Evolutionary conservation across 2,329 filamentous ascomycete genomes (phyloP).

Genomic region (Pyrenochaeta sp.): DNA sequence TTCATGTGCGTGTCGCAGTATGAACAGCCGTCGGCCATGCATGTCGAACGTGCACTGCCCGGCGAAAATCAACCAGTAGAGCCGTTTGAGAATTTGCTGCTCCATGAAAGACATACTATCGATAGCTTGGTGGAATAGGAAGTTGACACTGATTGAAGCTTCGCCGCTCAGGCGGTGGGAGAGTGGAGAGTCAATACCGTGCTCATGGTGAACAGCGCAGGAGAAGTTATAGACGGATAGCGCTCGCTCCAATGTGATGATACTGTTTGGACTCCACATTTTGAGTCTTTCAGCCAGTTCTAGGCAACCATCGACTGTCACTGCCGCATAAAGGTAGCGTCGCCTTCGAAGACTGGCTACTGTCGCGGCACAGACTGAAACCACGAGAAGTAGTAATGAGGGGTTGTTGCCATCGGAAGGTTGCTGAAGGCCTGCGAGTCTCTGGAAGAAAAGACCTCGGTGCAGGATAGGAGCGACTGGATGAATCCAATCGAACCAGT

Average conservation of each 20-base stretch:
- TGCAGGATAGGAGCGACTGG: slow-evolving; percentile 28
- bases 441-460: slow-evolving; percentile 12
- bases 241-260: neutral
- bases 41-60: slow-evolving; percentile 28
- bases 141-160: slow-evolving; percentile 20
- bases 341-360: slow-evolving; percentile 24
- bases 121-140: slow-evolving; percentile 18
- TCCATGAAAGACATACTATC: slow-evolving; percentile 19
- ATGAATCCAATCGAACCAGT: slow-evolving; percentile 33
- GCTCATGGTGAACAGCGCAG: slow-evolving; percentile 20
- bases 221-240: slow-evolving; percentile 27
- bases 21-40: slow-evolving; percentile 21
- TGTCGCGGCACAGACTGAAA: slow-evolving; percentile 27
- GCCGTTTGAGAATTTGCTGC: slow-evolving; percentile 21
- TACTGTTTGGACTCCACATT: slow-evolving; percentile 15
- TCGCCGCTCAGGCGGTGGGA: slow-evolving; percentile 20
- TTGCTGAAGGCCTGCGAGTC: neutral
- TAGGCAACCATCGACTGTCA: slow-evolving; percentile 24
- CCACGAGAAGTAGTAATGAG: slow-evolving; percentile 1
- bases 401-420: too few species aligned
- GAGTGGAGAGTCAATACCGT: slow-evolving; percentile 19
- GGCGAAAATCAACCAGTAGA: slow-evolving; percentile 31
- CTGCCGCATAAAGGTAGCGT: slow-evolving; percentile 17
- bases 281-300: slow-evolving; percentile 20
- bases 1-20: slow-evolving; percentile 25